A percentile compares a stretch with the other conserved stretches of the same genome.
Evolutionary conservation across 164 flowering plant species (phyloP).

Genomic region (Kingdonia uniflora): DNA sequence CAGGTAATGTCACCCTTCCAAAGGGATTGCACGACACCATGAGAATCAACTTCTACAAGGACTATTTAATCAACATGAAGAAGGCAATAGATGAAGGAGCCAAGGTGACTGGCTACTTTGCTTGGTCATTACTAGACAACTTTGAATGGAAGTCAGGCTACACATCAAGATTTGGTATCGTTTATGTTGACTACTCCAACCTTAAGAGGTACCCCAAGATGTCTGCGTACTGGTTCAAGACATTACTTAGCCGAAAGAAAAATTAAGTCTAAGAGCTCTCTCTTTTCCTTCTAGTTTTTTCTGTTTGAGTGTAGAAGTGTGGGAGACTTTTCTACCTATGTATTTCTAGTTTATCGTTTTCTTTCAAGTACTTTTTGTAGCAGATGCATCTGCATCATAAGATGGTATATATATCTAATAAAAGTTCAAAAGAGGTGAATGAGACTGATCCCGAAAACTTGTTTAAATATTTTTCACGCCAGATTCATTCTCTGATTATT

Average conservation of each 20-base stretch:
- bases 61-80: slow-evolving; percentile 4
- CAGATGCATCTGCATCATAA: no score
- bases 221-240: slow-evolving; percentile 9
- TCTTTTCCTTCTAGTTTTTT: no score
- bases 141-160: slow-evolving; percentile 8
- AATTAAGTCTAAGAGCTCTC: background rate
- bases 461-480: no score
- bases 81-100: slow-evolving; percentile 6
- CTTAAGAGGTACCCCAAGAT: slow-evolving; percentile 8
- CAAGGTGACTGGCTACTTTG: slow-evolving; percentile 7
- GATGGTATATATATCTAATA: no score
- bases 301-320: no score
- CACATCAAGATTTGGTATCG: slow-evolving; percentile 7
- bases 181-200: background rate
- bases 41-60: slow-evolving; percentile 5
- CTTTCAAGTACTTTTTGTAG: no score
- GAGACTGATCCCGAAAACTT: no score
- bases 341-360: no score
- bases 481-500: no score
- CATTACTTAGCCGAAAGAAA: slow-evolving; percentile 1
- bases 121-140: slow-evolving; percentile 7
- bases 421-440: no score
- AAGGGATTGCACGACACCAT: slow-evolving; percentile 3
- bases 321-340: no score
- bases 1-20: slow-evolving; percentile 6